phyloP scores from a whole-genome alignment of 345 rosid genomes.

The Brassica incana region DNA sequence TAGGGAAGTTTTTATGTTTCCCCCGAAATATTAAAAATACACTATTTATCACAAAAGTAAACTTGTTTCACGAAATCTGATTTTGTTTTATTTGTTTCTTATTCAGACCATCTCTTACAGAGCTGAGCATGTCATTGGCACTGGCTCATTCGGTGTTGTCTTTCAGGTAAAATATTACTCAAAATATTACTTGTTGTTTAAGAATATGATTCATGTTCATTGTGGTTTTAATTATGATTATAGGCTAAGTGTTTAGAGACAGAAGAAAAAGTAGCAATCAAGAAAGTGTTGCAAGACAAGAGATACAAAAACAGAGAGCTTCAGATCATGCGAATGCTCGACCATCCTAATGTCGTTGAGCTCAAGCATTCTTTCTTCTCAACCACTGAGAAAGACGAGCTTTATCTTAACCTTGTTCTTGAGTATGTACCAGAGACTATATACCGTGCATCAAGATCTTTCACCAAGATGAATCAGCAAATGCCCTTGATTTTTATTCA shows the following conservation, averaged over 20 bases:
- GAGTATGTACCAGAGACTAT: slow-evolving; percentile 96
- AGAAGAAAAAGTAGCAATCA: slow-evolving; percentile 91
- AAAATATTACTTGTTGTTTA: neutral
- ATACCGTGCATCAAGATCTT: slow-evolving; percentile 71
- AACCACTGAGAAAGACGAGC: slow-evolving; percentile 90
- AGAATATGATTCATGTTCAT: neutral
- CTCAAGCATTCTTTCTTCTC: slow-evolving; percentile 93
- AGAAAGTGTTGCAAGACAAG: slow-evolving; percentile 97
- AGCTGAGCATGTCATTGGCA: slow-evolving; percentile 93
- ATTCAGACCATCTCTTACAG: slow-evolving; percentile 76
- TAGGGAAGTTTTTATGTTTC: too few species aligned
- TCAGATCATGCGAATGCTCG: slow-evolving; percentile 87
- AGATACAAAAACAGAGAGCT: slow-evolving; percentile 95
- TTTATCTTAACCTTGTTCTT: slow-evolving; percentile 92
- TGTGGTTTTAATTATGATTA: neutral
- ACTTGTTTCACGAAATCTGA: neutral
- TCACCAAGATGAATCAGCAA: slow-evolving; percentile 75
- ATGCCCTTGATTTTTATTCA: slow-evolving; percentile 94
- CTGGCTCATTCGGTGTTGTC: slow-evolving; percentile 95
- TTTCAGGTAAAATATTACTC: slow-evolving; percentile 57
- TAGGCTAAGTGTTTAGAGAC: slow-evolving; percentile 98
- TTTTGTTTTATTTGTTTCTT: neutral
- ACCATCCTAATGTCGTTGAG: slow-evolving; percentile 87
- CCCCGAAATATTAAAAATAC: too few species aligned
- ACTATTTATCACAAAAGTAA: neutral